phyloP scores from a whole-genome alignment of 768 basidiomycete species.

The Boletus patriciae region DNA sequence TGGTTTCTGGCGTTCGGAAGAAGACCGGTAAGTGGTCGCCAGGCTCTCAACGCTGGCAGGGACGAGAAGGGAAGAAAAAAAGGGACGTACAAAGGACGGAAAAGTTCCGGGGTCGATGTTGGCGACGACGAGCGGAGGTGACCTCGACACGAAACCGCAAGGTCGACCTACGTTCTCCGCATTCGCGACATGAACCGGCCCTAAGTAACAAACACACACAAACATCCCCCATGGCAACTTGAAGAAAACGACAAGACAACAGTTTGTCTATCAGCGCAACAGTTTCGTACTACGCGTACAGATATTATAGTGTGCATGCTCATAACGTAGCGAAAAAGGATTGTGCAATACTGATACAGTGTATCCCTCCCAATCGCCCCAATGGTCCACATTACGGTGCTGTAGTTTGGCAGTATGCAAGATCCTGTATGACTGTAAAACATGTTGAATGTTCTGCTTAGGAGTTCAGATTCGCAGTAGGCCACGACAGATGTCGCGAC shows the following conservation, averaged over 20 bases:
- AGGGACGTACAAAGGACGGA: constrained; percentile 19
- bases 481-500: constrained; percentile 5
- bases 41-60: not conserved
- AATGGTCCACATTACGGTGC: constrained; percentile 29
- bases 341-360: constrained; percentile 36
- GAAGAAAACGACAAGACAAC: not conserved
- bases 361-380: constrained; percentile 15
- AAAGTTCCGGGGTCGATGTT: constrained; percentile 25
- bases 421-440: constrained; percentile 22
- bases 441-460: constrained; percentile 7
- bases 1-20: constrained; percentile 23
- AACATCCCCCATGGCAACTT: constrained; percentile 17
- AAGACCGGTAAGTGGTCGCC: constrained; percentile 23
- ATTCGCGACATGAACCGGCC: constrained; percentile 32
- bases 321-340: constrained; percentile 21
- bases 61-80: constrained; percentile 2
- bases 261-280: not conserved
- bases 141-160: constrained; percentile 30
- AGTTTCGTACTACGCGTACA: constrained; percentile 22
- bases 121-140: constrained; percentile 32
- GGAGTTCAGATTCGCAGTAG: constrained; percentile 12
- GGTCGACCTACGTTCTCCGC: constrained; percentile 18
- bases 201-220: constrained; percentile 37
- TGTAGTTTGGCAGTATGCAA: constrained; percentile 34
- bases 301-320: constrained; percentile 27